These are phyloP conservation scores for Cynanchum wilfordii DNA, from an alignment of 257 asterid species.

Conservation along the genomic window DNA sequence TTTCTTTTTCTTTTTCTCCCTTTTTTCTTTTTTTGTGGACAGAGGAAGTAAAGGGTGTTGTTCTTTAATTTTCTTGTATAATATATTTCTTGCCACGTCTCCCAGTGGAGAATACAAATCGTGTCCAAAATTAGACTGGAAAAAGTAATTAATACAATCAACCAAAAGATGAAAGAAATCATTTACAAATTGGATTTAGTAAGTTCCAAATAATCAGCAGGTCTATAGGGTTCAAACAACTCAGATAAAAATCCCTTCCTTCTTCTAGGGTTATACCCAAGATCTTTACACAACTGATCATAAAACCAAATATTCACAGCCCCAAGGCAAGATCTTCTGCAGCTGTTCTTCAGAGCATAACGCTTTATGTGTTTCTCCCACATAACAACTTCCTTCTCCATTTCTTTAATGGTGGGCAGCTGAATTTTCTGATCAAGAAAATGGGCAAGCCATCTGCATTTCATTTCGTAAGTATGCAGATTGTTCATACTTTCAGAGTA, in stretches of 20 bases:
- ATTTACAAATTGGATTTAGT: neutral
- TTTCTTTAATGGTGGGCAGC: slow-evolving; percentile 27
- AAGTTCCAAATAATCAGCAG: slow-evolving; percentile 32
- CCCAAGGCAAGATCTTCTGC: slow-evolving; percentile 38
- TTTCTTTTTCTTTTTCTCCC: slow-evolving; percentile 12
- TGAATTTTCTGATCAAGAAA: slow-evolving; percentile 24
- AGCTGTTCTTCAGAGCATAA: slow-evolving; percentile 12
- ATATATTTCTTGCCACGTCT: slow-evolving; percentile 1
- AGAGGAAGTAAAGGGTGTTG: neutral
- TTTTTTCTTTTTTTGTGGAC: slow-evolving; percentile 34
- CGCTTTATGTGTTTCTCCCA: slow-evolving; percentile 31
- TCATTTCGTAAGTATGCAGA: slow-evolving; percentile 30
- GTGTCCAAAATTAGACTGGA: too few relatives aligned
- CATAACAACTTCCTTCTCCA: slow-evolving; percentile 24
- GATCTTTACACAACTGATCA: slow-evolving; percentile 60
- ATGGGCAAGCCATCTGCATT: slow-evolving; percentile 30
- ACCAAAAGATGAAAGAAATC: neutral
- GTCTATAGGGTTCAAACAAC: slow-evolving; percentile 43
- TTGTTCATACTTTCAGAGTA: slow-evolving; percentile 47
- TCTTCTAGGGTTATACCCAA: slow-evolving; percentile 50
- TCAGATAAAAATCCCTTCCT: slow-evolving; percentile 47
- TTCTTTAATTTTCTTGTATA: neutral
- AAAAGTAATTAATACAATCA: too few relatives aligned
- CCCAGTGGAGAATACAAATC: too few relatives aligned
- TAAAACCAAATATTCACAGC: slow-evolving; percentile 47